phyloP scores from a whole-genome alignment of 768 basidiomycete species.

The Tulasnella sp. region DNA sequence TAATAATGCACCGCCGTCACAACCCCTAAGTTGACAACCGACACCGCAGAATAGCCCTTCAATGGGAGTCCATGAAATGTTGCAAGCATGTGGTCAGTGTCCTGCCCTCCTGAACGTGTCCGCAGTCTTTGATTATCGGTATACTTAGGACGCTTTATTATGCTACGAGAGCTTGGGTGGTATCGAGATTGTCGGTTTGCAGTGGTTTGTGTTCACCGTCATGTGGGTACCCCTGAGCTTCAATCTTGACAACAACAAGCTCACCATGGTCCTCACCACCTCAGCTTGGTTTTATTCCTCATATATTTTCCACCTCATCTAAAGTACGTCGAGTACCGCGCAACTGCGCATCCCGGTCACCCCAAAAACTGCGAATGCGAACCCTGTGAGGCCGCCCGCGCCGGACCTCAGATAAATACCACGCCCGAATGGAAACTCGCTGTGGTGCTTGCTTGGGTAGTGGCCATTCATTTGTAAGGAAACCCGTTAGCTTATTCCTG shows the following conservation, averaged over 20 bases:
- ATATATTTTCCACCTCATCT: conserved; percentile 78
- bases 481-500: not conserved
- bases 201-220: conserved; percentile 74
- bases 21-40: conserved; percentile 3
- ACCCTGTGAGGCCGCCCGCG: conserved; percentile 9
- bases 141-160: conserved; percentile 44
- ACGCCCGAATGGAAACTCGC: conserved; percentile 71
- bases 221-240: conserved; percentile 46
- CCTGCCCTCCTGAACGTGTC: not conserved
- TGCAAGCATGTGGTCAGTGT: conserved; percentile 60
- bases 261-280: not conserved
- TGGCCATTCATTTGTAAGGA: conserved; percentile 57
- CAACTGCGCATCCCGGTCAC: conserved; percentile 5
- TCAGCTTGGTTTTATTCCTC: conserved; percentile 79
- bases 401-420: conserved; percentile 29
- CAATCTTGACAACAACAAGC: not conserved
- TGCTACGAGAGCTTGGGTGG: conserved; percentile 77
- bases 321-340: conserved; percentile 42
- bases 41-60: conserved; percentile 57
- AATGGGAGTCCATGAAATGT: conserved; percentile 71
- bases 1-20: conserved; percentile 1
- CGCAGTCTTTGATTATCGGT: not conserved
- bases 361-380: conserved; percentile 27
- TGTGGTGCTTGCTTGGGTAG: conserved; percentile 57
- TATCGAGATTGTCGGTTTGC: conserved; percentile 63